Base-by-base conservation (phyloP, 345 rosid species). In the Reutealis trisperma region DNA sequence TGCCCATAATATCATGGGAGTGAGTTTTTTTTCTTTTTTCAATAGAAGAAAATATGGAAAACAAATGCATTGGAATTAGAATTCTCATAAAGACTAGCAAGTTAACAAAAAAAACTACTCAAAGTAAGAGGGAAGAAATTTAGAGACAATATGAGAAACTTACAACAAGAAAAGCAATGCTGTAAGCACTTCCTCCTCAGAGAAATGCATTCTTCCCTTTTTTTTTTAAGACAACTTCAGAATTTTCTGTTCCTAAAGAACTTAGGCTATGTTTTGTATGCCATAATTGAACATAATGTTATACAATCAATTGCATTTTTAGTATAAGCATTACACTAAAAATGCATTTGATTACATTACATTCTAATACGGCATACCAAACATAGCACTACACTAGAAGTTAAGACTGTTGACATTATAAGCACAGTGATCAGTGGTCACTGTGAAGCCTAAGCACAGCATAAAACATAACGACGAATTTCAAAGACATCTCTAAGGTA, bases 131-230 rank as follows among this genome's bases (percentile, higher is more conserved):
- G 15, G 51, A 18, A 57, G 24, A 55, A 34, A 34, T 19, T 14
- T 14, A n/a, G 9, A 32, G 63, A 32, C 21, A 3, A 54, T 37
- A 37, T 37, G 22, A 54, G 44, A 42, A 7, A 59, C 24, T 32
- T 69, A 16, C 14, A 32, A 75, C 49, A 57, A 68, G 24, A 59
- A 71, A 70, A 45, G 24, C 62, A 75, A 37, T 49, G 59, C 44
- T 44, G 37, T 21, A 63, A 74, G 37, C 19, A 75, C 49, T 61
- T 78, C 24, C 44, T 44, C 63, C 37, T 2, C 55, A 10, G 47
- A 58, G 16, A 18, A 12, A 34, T 5, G n/a, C 21, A 0, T 37
- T 37, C 41, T 37, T 37, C 37, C 37, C 4, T 32, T 32, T 32
- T 34, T 37, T 37, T 37, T 37, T 37, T 37, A 37, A 37, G 41